Conservation (phyloP, 2,329 filamentous ascomycete species). For the Trichophaea hybrida region DNA sequence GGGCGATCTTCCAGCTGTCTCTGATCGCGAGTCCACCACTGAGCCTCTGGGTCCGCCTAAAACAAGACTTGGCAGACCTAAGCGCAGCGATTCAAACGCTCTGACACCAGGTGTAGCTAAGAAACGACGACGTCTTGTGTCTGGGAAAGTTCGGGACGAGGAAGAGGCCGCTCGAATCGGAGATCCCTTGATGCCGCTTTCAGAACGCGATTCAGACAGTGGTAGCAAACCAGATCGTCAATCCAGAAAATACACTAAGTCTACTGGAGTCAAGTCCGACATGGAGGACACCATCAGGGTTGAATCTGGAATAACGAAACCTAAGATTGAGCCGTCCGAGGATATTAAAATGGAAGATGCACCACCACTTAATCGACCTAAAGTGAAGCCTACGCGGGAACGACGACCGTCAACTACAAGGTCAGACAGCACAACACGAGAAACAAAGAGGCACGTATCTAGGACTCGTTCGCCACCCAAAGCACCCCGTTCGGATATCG, state of each 20-base stretch:
- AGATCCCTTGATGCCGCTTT: neutral
- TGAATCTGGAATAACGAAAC: neutral
- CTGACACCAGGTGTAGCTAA: slow-evolving; percentile 20
- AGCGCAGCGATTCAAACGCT: slow-evolving; percentile 22
- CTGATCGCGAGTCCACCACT: slow-evolving; percentile 16
- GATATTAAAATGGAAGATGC: slow-evolving; percentile 2
- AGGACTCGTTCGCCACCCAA: slow-evolving; percentile 1
- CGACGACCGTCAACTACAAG: neutral
- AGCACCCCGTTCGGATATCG: neutral
- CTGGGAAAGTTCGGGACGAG: slow-evolving; percentile 25
- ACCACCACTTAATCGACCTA: neutral
- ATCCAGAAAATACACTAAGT: no score
- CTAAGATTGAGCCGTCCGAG: neutral
- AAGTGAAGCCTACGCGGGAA: neutral
- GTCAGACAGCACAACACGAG: neutral
- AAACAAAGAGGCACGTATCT: neutral
- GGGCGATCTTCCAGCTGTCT: slow-evolving; percentile 10
- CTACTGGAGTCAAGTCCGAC: neutral
- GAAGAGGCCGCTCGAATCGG: slow-evolving; percentile 10
- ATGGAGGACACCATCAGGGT: neutral
- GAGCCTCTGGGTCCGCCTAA: slow-evolving; percentile 21
- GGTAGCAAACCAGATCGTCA: neutral
- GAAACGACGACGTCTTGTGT: slow-evolving; percentile 25
- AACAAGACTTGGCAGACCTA: slow-evolving; percentile 17
- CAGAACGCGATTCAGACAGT: neutral